phyloP scores from a whole-genome alignment of 306 rosid species.

The Mucuna pruriens region DNA sequence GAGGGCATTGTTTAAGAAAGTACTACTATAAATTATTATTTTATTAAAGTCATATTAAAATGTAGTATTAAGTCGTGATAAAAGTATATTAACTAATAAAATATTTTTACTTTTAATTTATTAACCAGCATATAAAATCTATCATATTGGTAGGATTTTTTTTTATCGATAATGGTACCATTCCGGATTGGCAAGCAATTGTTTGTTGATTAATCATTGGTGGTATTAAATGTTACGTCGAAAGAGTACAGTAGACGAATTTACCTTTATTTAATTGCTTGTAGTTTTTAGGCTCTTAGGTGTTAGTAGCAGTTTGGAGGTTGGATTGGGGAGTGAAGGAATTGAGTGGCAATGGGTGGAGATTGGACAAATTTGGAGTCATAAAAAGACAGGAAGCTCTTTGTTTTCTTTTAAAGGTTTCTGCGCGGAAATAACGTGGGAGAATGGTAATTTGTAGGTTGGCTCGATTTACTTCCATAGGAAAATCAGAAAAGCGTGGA shows the following conservation, averaged over 20 bases:
- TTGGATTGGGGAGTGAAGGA: background rate
- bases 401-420: slow-evolving; percentile 7
- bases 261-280: no score
- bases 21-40: background rate
- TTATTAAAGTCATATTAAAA: background rate
- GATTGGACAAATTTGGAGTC: background rate
- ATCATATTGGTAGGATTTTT: background rate
- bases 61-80: background rate
- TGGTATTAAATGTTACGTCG: background rate
- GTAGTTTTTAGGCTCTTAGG: background rate
- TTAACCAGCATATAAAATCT: no score
- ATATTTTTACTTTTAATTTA: no score
- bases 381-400: background rate
- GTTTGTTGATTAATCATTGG: background rate
- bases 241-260: background rate
- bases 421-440: slow-evolving; percentile 3
- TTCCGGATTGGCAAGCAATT: background rate
- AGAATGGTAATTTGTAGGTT: background rate
- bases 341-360: background rate
- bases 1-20: background rate
- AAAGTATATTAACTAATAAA: no score
- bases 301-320: background rate
- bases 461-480: background rate
- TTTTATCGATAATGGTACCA: background rate
- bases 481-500: background rate